Percentiles rank a stretch among this genome's conserved stretches.
Conservation (phyloP, 805 yeast genomes). For the Metschnikowia proteae region DNA sequence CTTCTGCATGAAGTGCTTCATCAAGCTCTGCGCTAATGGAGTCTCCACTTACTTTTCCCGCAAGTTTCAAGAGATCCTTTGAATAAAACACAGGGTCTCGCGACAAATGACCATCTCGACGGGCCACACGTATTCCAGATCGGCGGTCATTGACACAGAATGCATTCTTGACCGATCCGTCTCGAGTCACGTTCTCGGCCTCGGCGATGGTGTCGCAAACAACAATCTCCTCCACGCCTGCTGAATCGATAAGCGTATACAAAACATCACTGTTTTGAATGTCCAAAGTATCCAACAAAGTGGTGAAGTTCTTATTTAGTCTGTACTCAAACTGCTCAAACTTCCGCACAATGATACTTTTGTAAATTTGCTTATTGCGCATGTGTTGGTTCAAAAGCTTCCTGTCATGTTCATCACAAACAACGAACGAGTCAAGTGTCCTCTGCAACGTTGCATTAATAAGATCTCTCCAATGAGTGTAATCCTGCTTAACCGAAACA, state of each 20-base stretch:
- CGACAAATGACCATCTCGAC: slow-evolving; percentile 42
- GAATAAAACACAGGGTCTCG: slow-evolving; percentile 52
- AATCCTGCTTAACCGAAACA: slow-evolving; percentile 54
- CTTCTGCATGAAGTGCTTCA: slow-evolving; percentile 16
- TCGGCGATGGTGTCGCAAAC: slow-evolving; percentile 48
- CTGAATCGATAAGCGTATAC: slow-evolving; percentile 61
- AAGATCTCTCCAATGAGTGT: slow-evolving; percentile 53
- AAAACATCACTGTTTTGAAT: slow-evolving; percentile 52
- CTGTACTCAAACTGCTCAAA: slow-evolving; percentile 57
- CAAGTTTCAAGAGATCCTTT: slow-evolving; percentile 28
- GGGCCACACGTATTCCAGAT: slow-evolving; percentile 44
- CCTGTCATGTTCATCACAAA: slow-evolving; percentile 60
- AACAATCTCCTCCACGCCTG: slow-evolving; percentile 55
- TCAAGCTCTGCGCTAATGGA: slow-evolving; percentile 18
- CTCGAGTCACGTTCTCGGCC: slow-evolving; percentile 42
- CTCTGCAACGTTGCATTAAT: slow-evolving; percentile 53
- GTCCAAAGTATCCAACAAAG: slow-evolving; percentile 59
- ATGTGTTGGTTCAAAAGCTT: slow-evolving; percentile 30
- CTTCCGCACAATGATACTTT: slow-evolving; percentile 47
- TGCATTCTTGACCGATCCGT: slow-evolving; percentile 38
- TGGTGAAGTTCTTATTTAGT: slow-evolving; percentile 16
- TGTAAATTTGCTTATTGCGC: slow-evolving; percentile 27
- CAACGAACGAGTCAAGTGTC: slow-evolving; percentile 62
- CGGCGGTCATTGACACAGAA: slow-evolving; percentile 31
- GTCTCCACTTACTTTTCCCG: slow-evolving; percentile 18